Conservation (phyloP, 169 alveolate genomes). For the Plasmodium reichenowi region DNA sequence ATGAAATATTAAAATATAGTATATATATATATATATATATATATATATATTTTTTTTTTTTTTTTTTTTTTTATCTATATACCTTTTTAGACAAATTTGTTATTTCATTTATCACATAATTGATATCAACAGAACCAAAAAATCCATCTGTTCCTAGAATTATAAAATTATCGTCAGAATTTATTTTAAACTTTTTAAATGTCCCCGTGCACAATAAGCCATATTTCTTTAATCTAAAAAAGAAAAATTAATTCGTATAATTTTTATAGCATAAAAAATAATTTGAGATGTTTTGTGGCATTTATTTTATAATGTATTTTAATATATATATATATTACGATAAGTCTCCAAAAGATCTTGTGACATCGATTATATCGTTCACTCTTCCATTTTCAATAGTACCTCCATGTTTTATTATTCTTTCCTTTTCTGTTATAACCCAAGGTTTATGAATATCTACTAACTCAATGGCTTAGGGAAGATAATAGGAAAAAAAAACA, state of each 20-base stretch:
- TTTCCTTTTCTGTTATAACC: constrained; percentile 92
- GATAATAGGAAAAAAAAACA: constrained; percentile 3
- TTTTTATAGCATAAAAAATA: background rate
- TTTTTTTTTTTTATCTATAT: background rate
- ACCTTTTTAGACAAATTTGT: constrained; percentile 68
- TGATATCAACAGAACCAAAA: constrained; percentile 89
- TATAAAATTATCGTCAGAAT: constrained; percentile 91
- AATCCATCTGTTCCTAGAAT: constrained; percentile 98
- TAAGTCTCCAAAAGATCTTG: constrained; percentile 97
- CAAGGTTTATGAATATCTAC: constrained; percentile 97
- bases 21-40: background rate
- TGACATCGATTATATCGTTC: constrained; percentile 95
- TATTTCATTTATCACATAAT: constrained; percentile 55
- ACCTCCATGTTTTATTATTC: constrained; percentile 96
- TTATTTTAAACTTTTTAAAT: constrained; percentile 80
- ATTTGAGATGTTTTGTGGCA: background rate
- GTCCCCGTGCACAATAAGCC: constrained; percentile 88
- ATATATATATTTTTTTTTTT: background rate
- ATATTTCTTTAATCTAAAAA: constrained; percentile 84
- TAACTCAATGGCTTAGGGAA: constrained; percentile 89
- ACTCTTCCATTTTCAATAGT: constrained; percentile 96
- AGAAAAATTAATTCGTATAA: background rate
- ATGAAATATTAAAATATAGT: background rate
- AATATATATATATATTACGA: constrained; percentile 86
- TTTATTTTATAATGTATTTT: background rate